Evolutionary conservation across 1,284 basidiomycete genomes (phyloP).

Genomic region (Ganoderma meredithae): DNA sequence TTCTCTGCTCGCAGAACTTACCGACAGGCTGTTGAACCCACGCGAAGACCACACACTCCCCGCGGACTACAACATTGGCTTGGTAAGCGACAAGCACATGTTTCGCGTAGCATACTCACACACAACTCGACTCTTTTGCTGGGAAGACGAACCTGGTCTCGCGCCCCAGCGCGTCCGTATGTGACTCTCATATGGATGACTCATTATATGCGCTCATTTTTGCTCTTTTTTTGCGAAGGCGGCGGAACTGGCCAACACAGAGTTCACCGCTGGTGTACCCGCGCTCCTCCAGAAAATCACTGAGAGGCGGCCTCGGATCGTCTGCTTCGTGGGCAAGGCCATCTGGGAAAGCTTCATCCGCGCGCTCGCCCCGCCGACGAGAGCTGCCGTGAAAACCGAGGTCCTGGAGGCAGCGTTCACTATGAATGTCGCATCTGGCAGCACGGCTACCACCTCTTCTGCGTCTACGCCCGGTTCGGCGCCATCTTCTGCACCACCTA

Average conservation of each 20-base stretch:
- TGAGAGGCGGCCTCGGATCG: conserved; percentile 59
- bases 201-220: not conserved
- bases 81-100: conserved; percentile 28
- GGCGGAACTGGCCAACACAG: conserved; percentile 35
- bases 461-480: not conserved
- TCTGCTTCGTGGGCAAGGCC: conserved; percentile 78
- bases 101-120: not conserved
- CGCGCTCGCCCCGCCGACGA: conserved; percentile 14
- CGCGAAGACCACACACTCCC: conserved; percentile 39
- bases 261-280: conserved; percentile 39
- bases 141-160: conserved; percentile 39
- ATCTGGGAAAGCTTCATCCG: conserved; percentile 59
- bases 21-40: conserved; percentile 33
- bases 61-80: conserved; percentile 35
- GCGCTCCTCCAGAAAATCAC: conserved; percentile 63
- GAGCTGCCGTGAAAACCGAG: not conserved
- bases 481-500: not conserved
- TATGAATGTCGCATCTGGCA: not conserved
- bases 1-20: conserved; percentile 26
- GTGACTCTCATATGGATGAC: not conserved
- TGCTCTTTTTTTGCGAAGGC: conserved; percentile 25
- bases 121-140: too few relatives aligned
- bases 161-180: conserved; percentile 39
- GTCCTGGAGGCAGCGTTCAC: not conserved
- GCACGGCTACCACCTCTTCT: not conserved